These are phyloP conservation scores for Phoma sp. DNA, from an alignment of 2,329 filamentous ascomycete genomes.

Conservation along the genomic window DNA sequence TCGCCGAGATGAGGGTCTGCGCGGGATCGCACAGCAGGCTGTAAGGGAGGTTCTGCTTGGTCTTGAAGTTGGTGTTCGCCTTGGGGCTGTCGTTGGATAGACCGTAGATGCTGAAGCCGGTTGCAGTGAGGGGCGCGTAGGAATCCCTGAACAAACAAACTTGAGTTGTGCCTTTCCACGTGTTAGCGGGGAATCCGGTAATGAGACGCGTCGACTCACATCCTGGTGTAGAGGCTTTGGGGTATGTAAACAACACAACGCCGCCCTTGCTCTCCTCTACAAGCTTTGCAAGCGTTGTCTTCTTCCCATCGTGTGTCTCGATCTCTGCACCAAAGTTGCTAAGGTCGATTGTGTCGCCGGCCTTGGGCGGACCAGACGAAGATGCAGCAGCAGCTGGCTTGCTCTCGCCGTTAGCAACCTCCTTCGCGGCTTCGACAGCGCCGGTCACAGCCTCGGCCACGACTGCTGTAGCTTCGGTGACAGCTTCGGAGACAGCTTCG, in stretches of 20 bases:
- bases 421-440: slow-evolving; percentile 42
- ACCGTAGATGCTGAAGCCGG: slow-evolving; percentile 86
- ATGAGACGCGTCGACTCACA: slow-evolving; percentile 67
- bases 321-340: slow-evolving; percentile 70
- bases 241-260: slow-evolving; percentile 93
- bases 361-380: slow-evolving; percentile 37
- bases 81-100: slow-evolving; percentile 87
- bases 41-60: slow-evolving; percentile 89
- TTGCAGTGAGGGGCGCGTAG: slow-evolving; percentile 75
- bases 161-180: slow-evolving; percentile 81
- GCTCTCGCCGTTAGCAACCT: slow-evolving; percentile 39
- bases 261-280: slow-evolving; percentile 83
- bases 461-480: too few species aligned
- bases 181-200: slow-evolving; percentile 18
- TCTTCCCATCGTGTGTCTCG: slow-evolving; percentile 82
- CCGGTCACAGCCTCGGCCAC: slow-evolving; percentile 41
- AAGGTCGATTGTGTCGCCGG: slow-evolving; percentile 61
- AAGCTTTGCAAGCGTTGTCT: slow-evolving; percentile 79
- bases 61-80: slow-evolving; percentile 90
- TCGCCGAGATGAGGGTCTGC: slow-evolving; percentile 77
- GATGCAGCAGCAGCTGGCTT: slow-evolving; percentile 28
- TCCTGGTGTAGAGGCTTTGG: slow-evolving; percentile 90
- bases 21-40: slow-evolving; percentile 82
- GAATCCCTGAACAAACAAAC: slow-evolving; percentile 91
- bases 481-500: slow-evolving; percentile 40